A percentile compares a stretch with the other conserved stretches of the same genome.
These are phyloP conservation scores for Dissophora globulifera DNA, from an alignment of 192 early-diverging fungal species.

Conservation along the genomic window DNA sequence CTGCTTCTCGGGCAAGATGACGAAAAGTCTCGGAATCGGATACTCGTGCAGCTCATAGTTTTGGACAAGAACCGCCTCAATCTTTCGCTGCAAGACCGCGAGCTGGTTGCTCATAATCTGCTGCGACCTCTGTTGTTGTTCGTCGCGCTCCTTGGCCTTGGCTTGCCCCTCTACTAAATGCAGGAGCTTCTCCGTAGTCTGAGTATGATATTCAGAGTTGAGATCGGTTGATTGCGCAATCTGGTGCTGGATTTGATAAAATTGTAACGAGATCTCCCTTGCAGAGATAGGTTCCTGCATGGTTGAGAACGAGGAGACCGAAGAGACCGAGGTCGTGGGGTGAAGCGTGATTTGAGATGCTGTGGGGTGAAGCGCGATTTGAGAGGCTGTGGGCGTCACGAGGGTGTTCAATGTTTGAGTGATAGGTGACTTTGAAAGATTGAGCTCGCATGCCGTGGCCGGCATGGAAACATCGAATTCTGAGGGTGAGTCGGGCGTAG, in stretches of 20 bases:
- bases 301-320: neutral
- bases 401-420: too few species aligned
- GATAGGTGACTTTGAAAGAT: too few species aligned
- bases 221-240: neutral
- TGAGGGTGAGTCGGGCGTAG: too few species aligned
- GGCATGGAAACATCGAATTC: too few species aligned
- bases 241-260: neutral
- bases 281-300: neutral
- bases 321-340: too few species aligned
- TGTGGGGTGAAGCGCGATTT: too few species aligned
- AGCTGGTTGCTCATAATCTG: slow-evolving; percentile 4
- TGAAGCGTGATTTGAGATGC: too few species aligned
- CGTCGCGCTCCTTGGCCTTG: slow-evolving; percentile 8
- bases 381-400: too few species aligned
- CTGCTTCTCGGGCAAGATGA: slow-evolving; percentile 5
- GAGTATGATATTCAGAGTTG: neutral
- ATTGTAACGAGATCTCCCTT: neutral
- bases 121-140: slow-evolving; percentile 5
- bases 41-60: slow-evolving; percentile 32
- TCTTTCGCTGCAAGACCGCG: neutral
- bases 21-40: slow-evolving; percentile 10
- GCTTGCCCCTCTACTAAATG: neutral
- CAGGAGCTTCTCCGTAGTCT: slow-evolving; percentile 3
- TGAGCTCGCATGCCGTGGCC: too few species aligned
- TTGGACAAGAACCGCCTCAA: slow-evolving; percentile 10